Base-by-base conservation (phyloP, 2,329 filamentous ascomycete genomes). In the Penicillium crustosum region DNA sequence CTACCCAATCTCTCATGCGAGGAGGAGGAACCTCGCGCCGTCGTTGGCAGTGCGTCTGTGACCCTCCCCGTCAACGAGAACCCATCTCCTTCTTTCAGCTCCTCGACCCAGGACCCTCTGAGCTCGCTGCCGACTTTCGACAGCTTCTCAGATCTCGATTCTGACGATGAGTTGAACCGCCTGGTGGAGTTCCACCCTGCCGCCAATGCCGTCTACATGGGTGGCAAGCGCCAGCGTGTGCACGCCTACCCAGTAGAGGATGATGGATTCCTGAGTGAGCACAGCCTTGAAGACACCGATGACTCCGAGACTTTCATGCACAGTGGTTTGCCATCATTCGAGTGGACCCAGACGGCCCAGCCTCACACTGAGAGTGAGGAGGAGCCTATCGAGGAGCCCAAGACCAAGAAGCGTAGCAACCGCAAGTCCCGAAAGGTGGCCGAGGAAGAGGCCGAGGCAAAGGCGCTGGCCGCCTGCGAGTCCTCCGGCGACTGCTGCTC, bases 131-230 rank as follows among this genome's bases (percentile, higher is more conserved):
- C 89, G 27, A 81, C 83, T 9, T 95, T 96, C 66, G 90, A 95
- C 74, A 89, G 91, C 64, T 86, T 95, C 65, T 94, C 93, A 25
- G 92, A 96, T 68, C 83, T 96, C 56, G 93, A 96, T 73, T 92
- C 90, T 0, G 93, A 96, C 69, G 91, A 95, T 82, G 91, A 94
- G 72, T 91, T 95, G 68, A 88, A 86, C 73, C 83, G 84, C 55
- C 83, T 95, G 9, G 87, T 91, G 63, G 86, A 90, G 70, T 88
- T 92, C 64, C 81, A 84, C 61, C 73, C 81, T 21, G 77, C 80
- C 39, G 78, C 82, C 49, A 86, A 88, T 74, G 78, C 84, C 13
- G 79, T 83, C 65, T 88, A 83, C 73, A 72, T 83, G 59, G 81
- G 82, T 55, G 83, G 78, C 70, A 91, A 91, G 79, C 86, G 93